phyloP scores from a whole-genome alignment of 768 basidiomycete genomes.

The Baorangia bicolor region DNA sequence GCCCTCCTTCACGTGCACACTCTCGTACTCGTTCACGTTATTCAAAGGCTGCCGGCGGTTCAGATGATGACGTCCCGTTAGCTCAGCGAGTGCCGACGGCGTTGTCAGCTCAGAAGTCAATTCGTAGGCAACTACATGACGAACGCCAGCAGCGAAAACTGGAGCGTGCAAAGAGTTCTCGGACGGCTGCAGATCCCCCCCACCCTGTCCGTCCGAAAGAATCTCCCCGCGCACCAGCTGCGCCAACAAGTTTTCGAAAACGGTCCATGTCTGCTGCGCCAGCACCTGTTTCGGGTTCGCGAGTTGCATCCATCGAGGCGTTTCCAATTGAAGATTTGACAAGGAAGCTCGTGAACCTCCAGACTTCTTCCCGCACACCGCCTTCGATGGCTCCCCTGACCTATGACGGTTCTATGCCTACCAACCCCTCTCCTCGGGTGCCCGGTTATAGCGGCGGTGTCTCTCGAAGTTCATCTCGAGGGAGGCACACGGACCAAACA shows the following conservation, averaged over 20 bases:
- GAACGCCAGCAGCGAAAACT: conserved; percentile 60
- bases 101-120: conserved; percentile 76
- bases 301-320: conserved; percentile 37
- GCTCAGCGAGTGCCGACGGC: conserved; percentile 83
- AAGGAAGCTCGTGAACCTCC: conserved; percentile 53
- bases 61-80: conserved; percentile 82
- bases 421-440: conserved; percentile 10
- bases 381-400: conserved; percentile 9
- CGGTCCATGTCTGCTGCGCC: conserved; percentile 32
- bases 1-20: conserved; percentile 19
- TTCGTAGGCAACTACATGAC: conserved; percentile 67
- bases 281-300: conserved; percentile 11
- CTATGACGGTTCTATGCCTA: conserved; percentile 9
- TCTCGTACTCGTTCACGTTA: conserved; percentile 23
- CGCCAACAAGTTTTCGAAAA: conserved; percentile 38
- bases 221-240: conserved; percentile 31
- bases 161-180: conserved; percentile 40
- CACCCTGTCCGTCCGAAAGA: conserved; percentile 16
- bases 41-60: conserved; percentile 30
- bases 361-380: conserved; percentile 29
- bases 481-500: conserved; percentile 12
- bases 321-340: conserved; percentile 62
- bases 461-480: conserved; percentile 25
- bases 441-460: conserved; percentile 8
- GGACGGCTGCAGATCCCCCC: conserved; percentile 19